phyloP scores from a whole-genome alignment of 2,329 filamentous ascomycete species.

The Fusarium lateritium region DNA sequence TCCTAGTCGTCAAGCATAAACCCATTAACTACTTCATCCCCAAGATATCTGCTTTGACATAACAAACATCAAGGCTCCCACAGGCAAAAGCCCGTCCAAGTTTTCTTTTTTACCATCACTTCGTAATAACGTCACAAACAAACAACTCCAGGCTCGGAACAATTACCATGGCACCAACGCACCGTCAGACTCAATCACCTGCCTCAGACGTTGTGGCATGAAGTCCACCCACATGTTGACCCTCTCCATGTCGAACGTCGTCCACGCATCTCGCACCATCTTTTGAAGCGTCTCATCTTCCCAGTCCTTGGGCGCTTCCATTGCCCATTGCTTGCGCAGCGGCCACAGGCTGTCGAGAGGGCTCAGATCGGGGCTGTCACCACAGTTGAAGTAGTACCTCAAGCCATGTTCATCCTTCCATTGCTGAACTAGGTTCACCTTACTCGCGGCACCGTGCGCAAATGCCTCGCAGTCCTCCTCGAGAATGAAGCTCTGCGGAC shows the following conservation, averaged over 20 bases:
- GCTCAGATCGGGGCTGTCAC: conserved; percentile 56
- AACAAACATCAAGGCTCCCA: not conserved
- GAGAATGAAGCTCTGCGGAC: conserved; percentile 50
- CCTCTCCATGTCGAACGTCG: conserved; percentile 49
- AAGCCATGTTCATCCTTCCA: conserved; percentile 56
- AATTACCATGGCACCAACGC: conserved; percentile 54
- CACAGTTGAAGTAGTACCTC: conserved; percentile 54
- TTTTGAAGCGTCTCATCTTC: conserved; percentile 53
- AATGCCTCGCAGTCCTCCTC: conserved; percentile 56
- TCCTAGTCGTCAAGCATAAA: not conserved
- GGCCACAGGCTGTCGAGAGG: conserved; percentile 57
- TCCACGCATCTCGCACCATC: conserved; percentile 53
- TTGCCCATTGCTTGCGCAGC: conserved; percentile 53
- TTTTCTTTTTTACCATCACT: conserved; percentile 17
- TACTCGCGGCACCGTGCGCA: conserved; percentile 55
- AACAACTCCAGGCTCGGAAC: conserved; percentile 23
- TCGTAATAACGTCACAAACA: conserved; percentile 25
- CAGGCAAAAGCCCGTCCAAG: not conserved
- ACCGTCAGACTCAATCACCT: conserved; percentile 53
- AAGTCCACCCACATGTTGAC: conserved; percentile 57
- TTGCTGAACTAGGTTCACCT: conserved; percentile 54
- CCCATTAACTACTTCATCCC: conserved; percentile 1
- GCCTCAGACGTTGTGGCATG: conserved; percentile 54
- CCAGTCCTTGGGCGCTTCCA: conserved; percentile 51
- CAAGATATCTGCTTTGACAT: not conserved